These are phyloP conservation scores for Emergomyces pasteurianus DNA, from an alignment of 2,329 filamentous ascomycete genomes.

Conservation along the genomic window DNA sequence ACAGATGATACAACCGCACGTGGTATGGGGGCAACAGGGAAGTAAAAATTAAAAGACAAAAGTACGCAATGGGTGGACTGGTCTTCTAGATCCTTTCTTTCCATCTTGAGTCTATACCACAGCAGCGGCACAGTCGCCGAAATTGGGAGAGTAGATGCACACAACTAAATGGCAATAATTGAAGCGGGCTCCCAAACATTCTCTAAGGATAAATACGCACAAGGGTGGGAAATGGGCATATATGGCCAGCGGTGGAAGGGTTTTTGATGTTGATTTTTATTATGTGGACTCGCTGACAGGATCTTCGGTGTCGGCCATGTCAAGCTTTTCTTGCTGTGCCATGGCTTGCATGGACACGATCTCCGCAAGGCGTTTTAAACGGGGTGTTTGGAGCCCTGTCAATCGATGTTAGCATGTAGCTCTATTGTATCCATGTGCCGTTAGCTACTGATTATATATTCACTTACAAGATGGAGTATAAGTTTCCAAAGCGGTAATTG, in stretches of 20 bases:
- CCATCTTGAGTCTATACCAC: not conserved
- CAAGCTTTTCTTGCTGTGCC: constrained; percentile 80
- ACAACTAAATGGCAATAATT: not conserved
- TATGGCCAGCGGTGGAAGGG: not conserved
- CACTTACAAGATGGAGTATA: constrained; percentile 90
- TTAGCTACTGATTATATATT: constrained; percentile 2
- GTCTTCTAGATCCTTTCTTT: not conserved
- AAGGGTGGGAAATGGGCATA: not conserved
- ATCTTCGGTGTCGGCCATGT: constrained; percentile 28
- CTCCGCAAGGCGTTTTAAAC: constrained; percentile 91
- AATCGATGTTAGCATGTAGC: constrained; percentile 19
- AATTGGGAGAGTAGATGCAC: not conserved
- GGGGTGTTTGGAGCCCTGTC: constrained; percentile 84
- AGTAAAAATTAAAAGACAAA: not conserved
- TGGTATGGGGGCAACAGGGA: not conserved
- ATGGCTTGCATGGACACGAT: constrained; percentile 96
- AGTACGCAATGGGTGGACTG: not conserved
- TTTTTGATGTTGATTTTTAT: not conserved
- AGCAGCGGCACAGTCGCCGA: not conserved
- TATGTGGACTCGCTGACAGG: constrained; percentile 10
- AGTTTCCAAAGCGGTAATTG: constrained; percentile 91
- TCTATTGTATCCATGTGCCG: not conserved
- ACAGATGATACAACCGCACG: too few species aligned
- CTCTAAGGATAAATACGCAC: not conserved
- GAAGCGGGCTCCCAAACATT: not conserved